phyloP scores from a whole-genome alignment of 2,329 filamentous ascomycete species.

The Teratosphaeria pseudoeucalypti region DNA sequence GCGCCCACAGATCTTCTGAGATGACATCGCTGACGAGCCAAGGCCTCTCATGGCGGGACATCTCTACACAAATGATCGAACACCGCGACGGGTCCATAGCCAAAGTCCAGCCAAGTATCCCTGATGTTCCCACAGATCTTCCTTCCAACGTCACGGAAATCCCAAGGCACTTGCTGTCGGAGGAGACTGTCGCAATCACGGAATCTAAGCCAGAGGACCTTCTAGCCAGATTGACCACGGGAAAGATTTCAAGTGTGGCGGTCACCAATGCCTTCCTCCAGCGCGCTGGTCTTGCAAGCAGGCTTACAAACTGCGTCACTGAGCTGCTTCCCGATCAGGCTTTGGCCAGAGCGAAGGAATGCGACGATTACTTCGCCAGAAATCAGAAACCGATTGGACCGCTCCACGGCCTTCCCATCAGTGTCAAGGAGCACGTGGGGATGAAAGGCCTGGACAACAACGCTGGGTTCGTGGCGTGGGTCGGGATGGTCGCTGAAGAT shows the following conservation, averaged over 20 bases:
- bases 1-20: background rate
- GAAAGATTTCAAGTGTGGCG: constrained; percentile 32
- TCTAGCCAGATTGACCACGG: constrained; percentile 32
- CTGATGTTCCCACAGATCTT: constrained; percentile 26
- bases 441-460: constrained; percentile 41
- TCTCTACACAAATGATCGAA: background rate
- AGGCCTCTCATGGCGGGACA: constrained; percentile 1
- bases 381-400: constrained; percentile 32
- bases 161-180: constrained; percentile 35
- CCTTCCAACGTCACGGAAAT: constrained; percentile 38
- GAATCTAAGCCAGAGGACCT: constrained; percentile 36
- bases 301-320: constrained; percentile 39
- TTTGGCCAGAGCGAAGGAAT: constrained; percentile 28
- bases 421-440: constrained; percentile 42
- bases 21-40: background rate
- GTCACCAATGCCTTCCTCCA: constrained; percentile 46
- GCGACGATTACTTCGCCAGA: constrained; percentile 30
- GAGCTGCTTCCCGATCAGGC: constrained; percentile 30
- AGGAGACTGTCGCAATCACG: constrained; percentile 42
- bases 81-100: background rate
- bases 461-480: constrained; percentile 41
- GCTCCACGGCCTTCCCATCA: constrained; percentile 43
- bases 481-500: constrained; percentile 34
- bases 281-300: constrained; percentile 44
- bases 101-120: constrained; percentile 27